Evolutionary conservation across 2,329 filamentous ascomycete genomes (phyloP).

Genomic region (Calonectria pteridis): DNA sequence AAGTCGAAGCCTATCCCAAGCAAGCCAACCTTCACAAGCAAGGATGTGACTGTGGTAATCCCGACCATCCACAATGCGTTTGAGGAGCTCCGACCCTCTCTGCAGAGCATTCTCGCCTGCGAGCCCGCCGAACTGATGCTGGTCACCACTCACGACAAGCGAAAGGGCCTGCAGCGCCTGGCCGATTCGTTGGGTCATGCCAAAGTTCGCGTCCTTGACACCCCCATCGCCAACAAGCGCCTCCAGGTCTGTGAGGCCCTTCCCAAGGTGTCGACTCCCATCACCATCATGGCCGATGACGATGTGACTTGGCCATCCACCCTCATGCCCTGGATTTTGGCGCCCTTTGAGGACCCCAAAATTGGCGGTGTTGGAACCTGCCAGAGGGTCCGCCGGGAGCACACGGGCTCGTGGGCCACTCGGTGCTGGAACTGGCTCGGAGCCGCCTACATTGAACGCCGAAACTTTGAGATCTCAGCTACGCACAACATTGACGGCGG

Average conservation of each 20-base stretch:
- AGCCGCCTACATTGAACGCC: slow-evolving; percentile 89
- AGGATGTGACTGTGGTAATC: slow-evolving; percentile 94
- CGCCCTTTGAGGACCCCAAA: slow-evolving; percentile 85
- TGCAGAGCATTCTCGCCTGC: slow-evolving; percentile 81
- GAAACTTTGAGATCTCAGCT: slow-evolving; percentile 97
- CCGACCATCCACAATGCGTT: slow-evolving; percentile 92
- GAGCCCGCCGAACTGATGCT: slow-evolving; percentile 81
- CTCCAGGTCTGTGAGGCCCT: slow-evolving; percentile 93
- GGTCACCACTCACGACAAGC: slow-evolving; percentile 87
- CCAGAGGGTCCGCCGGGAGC: slow-evolving; percentile 83
- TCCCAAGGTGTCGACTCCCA: slow-evolving; percentile 83
- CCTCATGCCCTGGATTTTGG: slow-evolving; percentile 90
- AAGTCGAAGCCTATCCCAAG: slow-evolving; percentile 85
- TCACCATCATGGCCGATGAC: slow-evolving; percentile 95
- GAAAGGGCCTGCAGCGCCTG: slow-evolving; percentile 75
- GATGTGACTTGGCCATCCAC: slow-evolving; percentile 93
- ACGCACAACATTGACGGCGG: slow-evolving; percentile 96
- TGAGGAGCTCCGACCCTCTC: slow-evolving; percentile 83
- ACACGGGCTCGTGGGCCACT: slow-evolving; percentile 68
- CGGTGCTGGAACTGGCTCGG: slow-evolving; percentile 90
- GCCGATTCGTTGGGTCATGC: slow-evolving; percentile 70
- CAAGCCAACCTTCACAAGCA: slow-evolving; percentile 81
- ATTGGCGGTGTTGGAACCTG: slow-evolving; percentile 95
- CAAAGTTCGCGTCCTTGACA: slow-evolving; percentile 80
- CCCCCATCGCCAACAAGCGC: slow-evolving; percentile 92